These are phyloP conservation scores for Pichia gijzeniarum DNA, from an alignment of 805 yeast genomes.

Conservation along the genomic window DNA sequence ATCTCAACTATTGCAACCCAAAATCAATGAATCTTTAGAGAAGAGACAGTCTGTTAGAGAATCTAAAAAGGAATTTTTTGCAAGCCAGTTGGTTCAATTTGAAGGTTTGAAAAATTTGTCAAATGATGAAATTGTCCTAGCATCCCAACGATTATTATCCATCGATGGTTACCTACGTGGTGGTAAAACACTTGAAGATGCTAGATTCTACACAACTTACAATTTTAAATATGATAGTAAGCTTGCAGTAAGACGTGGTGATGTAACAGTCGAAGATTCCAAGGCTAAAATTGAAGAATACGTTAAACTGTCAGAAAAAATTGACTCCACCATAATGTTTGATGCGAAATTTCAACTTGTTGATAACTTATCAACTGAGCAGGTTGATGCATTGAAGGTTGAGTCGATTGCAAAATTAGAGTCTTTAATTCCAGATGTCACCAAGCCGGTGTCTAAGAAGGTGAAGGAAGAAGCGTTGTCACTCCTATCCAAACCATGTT, in stretches of 20 bases:
- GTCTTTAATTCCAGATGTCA: constrained; percentile 16
- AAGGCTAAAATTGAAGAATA: constrained; percentile 28
- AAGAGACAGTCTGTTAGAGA: constrained; percentile 38
- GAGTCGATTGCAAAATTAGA: constrained; percentile 17
- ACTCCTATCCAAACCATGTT: constrained; percentile 37
- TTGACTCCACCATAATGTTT: constrained; percentile 44
- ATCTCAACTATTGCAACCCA: constrained; percentile 51
- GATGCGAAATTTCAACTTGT: constrained; percentile 39
- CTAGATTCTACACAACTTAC: constrained; percentile 52
- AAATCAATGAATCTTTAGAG: constrained; percentile 35
- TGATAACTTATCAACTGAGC: constrained; percentile 33
- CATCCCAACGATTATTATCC: constrained; percentile 47
- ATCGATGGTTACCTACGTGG: constrained; percentile 50
- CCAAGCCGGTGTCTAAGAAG: constrained; percentile 29
- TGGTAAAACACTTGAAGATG: constrained; percentile 52
- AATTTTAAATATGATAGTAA: constrained; percentile 40
- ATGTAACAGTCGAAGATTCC: constrained; percentile 27
- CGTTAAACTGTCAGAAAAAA: constrained; percentile 29
- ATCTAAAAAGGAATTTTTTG: constrained; percentile 26
- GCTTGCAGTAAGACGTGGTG: constrained; percentile 34
- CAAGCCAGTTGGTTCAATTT: constrained; percentile 26
- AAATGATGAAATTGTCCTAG: constrained; percentile 31
- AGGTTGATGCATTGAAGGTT: constrained; percentile 22
- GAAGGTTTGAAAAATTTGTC: constrained; percentile 17
- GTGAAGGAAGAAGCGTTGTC: constrained; percentile 36